Evolutionary conservation across 176 grass and related monocot genomes (phyloP), one percentile per base, ranked within the genome.

Genomic region (Alloteropsis semialata): DNA sequence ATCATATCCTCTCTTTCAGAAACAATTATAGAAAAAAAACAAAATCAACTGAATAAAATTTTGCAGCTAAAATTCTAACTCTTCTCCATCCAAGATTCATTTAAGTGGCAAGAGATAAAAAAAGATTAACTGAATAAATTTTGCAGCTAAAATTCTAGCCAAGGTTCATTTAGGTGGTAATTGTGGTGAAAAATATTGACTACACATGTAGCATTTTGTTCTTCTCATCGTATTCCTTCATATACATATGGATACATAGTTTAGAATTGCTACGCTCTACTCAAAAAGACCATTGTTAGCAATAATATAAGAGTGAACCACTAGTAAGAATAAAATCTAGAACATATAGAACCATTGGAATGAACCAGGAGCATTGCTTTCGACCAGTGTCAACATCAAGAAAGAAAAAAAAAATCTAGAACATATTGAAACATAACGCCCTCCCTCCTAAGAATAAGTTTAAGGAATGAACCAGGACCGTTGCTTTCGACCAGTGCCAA

Each of bases 1-100:
- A 91, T 94, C 92, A 89, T 87, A 84, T 94, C 92, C 92, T 89
- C 89, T 86, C 79, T 45, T 80, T 84, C 84, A 72, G 5, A 58
- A 79, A 77, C 13, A 56, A n/a, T 16, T 8, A 22, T 21, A 49
- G 21, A 39, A 77, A 14, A 25, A 13, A 48, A 50, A n/a, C n/a
- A 57, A 12, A 6, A 8, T 24, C 13, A 22, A 36, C 12, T 39
- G 7, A 29, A 49, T 17, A 38, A 2, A 46, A 3, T 6, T 33
- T 11, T 5, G 28, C 25, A 82, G 38, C 1, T 12, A 77, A 85
- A 69, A 8, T 53, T 30, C 0, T n/a, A 71, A 21, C 21, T 11
- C 5, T 8, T 11, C 25, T 39, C 5, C 8, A 38, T 1, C 0
- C n/a, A 79, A 61, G 21, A 14, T 54, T 43, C 5, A 27, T 66